phyloP scores from a whole-genome alignment of 2,329 filamentous ascomycete species.

The Ascochyta lentis region DNA sequence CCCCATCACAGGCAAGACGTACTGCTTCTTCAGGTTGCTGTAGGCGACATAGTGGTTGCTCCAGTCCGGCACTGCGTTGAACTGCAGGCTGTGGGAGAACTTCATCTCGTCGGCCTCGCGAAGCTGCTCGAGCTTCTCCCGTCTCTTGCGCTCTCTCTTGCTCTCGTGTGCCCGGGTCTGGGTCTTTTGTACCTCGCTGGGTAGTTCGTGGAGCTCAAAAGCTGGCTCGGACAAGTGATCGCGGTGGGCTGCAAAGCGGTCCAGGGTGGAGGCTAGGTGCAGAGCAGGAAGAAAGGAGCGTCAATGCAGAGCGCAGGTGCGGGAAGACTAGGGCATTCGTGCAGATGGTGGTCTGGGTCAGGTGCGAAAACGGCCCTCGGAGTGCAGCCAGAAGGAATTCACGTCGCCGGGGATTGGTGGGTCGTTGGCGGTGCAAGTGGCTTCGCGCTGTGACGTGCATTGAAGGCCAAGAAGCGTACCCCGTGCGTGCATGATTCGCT shows the following conservation, averaged over 20 bases:
- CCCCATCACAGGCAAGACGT: constrained; percentile 47
- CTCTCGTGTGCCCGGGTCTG: constrained; percentile 21
- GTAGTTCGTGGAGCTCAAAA: constrained; percentile 44
- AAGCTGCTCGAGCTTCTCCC: constrained; percentile 72
- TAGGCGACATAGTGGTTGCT: constrained; percentile 98
- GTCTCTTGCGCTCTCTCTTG: constrained; percentile 55
- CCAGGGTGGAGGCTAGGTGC: constrained; percentile 35
- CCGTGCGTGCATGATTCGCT: constrained; percentile 15
- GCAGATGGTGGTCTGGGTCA: constrained; percentile 18
- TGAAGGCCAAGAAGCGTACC: constrained; percentile 8
- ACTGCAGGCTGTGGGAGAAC: constrained; percentile 99
- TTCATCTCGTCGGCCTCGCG: constrained; percentile 89
- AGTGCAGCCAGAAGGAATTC: constrained; percentile 15
- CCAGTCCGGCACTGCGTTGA: constrained; percentile 99
- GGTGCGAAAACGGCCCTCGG: constrained; percentile 16
- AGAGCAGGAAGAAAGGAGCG: constrained; percentile 10
- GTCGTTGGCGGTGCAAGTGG: constrained; percentile 13
- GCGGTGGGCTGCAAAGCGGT: constrained; percentile 28
- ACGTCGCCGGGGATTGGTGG: constrained; percentile 12
- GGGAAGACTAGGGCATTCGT: constrained; percentile 17
- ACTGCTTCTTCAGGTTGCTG: constrained; percentile 99
- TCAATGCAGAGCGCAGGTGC: constrained; percentile 13
- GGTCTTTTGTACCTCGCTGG: constrained; percentile 2
- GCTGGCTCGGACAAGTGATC: constrained; percentile 27
- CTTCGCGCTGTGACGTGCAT: constrained; percentile 13